phyloP scores from a whole-genome alignment of 164 flowering plant genomes.

The Cinnamomum micranthum region DNA sequence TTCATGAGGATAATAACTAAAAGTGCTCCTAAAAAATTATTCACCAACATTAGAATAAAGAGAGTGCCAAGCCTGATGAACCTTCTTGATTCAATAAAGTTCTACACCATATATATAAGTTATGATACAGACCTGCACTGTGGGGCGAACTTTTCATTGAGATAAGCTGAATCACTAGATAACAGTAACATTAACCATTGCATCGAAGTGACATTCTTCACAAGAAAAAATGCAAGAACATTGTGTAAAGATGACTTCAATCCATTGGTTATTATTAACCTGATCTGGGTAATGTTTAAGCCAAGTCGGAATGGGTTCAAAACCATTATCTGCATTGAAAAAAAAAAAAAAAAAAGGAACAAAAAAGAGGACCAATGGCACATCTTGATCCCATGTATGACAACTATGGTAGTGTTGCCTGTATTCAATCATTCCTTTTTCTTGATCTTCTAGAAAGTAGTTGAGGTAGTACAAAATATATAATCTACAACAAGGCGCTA shows the following conservation, averaged over 20 bases:
- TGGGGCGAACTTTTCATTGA: background rate
- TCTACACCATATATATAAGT: no score
- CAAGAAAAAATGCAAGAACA: background rate
- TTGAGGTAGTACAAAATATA: background rate
- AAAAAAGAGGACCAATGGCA: background rate
- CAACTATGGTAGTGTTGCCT: background rate
- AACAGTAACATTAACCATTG: background rate
- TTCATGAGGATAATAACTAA: background rate
- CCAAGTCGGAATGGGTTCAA: background rate
- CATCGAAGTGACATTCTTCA: background rate
- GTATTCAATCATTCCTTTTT: background rate
- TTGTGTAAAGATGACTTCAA: background rate
- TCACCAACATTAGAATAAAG: background rate
- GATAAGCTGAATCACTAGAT: background rate
- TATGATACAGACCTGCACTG: background rate
- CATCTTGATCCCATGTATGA: no score
- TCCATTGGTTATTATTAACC: background rate
- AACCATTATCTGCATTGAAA: background rate
- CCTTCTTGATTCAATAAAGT: no score
- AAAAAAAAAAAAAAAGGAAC: no score
- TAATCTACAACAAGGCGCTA: background rate
- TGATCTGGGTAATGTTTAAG: background rate
- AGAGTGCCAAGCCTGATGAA: no score
- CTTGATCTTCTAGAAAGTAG: background rate
- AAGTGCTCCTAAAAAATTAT: background rate